Evolutionary conservation across 1,139 yeast species (phyloP), one percentile per base, ranked within the genome.

Genomic region (Hansenula lynferdii): DNA sequence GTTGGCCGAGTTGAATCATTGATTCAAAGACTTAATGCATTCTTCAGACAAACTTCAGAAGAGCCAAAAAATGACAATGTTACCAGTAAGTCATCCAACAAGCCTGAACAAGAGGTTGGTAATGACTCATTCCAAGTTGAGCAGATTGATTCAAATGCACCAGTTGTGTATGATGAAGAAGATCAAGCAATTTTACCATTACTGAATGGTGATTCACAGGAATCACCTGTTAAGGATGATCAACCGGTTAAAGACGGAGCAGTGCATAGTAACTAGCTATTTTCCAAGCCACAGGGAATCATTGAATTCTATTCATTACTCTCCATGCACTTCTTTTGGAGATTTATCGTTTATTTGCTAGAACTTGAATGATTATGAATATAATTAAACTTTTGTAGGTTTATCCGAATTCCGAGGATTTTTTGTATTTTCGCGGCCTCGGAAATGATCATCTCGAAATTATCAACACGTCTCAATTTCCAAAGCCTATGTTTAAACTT

Each of bases 141-240:
- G 10, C 8, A n/a, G 11, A 15, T 25, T 26, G 21, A 30, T 15
- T 11, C 30, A 5, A 25, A 17, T 24, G 33, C 34, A 8, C 34
- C 24, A 15, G 26, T 30, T 4, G 17, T 35, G 11, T 35, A 29
- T 18, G 38, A 35, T 20, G 31, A 31, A 29, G 24, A n/a, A 12
- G 25, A 23, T 23, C 26, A 24, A 24, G 26, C 14, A 7, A 15
- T 12, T 12, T 12, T 24, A 9, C 12, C 24, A 8, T 12, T 29
- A 7, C 17, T 27, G 20, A 27, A 27, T 17, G 31, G 22, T 12
- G 6, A 21, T 6, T n/a, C 14, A 3, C 15, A 28, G 14, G 6
- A 24, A 3, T 17, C 20, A 27, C 19, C 7, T 6, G 11, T 10
- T n/a, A n/a, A n/a, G n/a, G n/a, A n/a, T 27, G 19, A 27, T 11